Evolutionary conservation across 768 basidiomycete species (phyloP).

Genomic region (Collybiopsis confluens): DNA sequence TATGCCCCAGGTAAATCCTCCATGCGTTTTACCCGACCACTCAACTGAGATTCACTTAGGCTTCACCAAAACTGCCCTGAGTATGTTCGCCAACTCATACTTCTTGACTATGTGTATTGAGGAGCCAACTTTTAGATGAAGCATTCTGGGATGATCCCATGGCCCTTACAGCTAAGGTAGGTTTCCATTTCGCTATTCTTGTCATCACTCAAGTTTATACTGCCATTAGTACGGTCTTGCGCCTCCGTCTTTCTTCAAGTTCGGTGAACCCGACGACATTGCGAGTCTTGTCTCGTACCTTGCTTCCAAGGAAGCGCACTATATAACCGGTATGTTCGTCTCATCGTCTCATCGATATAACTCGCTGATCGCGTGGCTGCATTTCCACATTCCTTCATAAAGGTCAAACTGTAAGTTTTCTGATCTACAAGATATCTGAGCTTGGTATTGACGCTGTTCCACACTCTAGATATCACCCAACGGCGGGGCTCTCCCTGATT

Average conservation of each 20-base stretch:
- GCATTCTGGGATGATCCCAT: background rate
- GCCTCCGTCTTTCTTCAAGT: background rate
- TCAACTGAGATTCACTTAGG: background rate
- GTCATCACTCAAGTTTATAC: background rate
- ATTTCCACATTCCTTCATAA: background rate
- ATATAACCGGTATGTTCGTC: slow-evolving; percentile 15
- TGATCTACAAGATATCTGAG: no score
- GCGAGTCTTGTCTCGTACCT: slow-evolving; percentile 23
- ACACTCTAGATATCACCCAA: background rate
- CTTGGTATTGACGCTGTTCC: background rate
- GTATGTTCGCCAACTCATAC: background rate
- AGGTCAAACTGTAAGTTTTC: background rate
- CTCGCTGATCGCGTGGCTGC: background rate
- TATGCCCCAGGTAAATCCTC: slow-evolving; percentile 5
- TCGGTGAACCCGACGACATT: slow-evolving; percentile 18
- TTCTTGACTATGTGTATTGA: no score
- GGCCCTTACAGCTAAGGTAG: background rate
- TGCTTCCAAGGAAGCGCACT: slow-evolving; percentile 22
- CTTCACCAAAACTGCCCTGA: background rate
- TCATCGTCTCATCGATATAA: background rate
- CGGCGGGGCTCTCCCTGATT: background rate
- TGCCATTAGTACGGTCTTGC: background rate
- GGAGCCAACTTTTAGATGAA: background rate
- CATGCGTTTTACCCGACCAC: background rate
- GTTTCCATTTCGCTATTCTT: background rate